Evolutionary conservation across 2,329 filamentous ascomycete genomes (phyloP).

Genomic region (Diaporthe nobilis): DNA sequence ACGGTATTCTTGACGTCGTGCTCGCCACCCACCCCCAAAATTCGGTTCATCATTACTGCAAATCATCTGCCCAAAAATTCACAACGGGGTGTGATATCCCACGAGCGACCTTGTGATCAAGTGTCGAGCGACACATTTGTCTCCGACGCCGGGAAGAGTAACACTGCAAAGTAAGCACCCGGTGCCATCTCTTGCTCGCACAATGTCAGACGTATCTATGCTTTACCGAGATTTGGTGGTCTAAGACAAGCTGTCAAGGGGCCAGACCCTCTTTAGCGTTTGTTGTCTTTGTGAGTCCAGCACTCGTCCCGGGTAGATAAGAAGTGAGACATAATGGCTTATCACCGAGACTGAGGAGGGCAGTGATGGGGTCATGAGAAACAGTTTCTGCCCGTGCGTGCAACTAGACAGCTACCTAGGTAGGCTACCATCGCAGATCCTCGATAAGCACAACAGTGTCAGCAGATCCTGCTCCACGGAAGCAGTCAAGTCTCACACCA

Average conservation of each 20-base stretch:
- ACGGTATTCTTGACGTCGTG: neutral
- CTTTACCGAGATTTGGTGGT: neutral
- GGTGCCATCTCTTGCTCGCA: conserved; percentile 1
- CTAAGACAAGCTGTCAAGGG: conserved; percentile 28
- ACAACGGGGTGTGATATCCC: conserved; percentile 10
- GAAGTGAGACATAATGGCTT: conserved; percentile 7
- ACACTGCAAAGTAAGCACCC: neutral
- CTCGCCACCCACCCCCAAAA: neutral
- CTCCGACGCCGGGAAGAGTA: conserved; percentile 10
- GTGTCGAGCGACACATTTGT: neutral
- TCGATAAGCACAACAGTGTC: neutral
- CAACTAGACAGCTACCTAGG: neutral
- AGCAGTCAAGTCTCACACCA: neutral
- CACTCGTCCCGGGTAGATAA: conserved; percentile 7
- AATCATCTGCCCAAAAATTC: conserved; percentile 10
- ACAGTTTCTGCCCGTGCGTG: conserved; percentile 15
- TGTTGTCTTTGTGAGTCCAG: neutral
- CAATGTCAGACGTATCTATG: neutral
- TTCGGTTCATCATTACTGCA: neutral
- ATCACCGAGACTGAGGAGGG: neutral
- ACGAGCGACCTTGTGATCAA: conserved; percentile 8
- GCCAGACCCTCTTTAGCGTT: neutral
- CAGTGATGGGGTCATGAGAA: conserved; percentile 14
- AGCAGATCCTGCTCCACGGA: neutral
- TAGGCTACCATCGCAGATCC: neutral